Conservation (phyloP, 2,329 filamentous ascomycete species). For the Fusarium pininemorale region DNA sequence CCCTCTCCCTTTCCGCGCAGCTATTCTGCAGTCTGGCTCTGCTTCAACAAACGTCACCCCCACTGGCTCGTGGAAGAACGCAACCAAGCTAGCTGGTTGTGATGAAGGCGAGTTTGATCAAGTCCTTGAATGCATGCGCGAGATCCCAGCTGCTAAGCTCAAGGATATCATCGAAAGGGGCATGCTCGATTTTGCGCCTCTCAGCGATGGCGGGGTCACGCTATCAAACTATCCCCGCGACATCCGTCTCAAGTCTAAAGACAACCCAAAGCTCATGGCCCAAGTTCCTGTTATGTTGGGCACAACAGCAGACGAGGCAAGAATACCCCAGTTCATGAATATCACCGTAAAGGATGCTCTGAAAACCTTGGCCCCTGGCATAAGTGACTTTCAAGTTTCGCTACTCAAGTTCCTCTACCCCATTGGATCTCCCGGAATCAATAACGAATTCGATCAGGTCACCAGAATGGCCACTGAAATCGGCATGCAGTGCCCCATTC, state of each 20-base stretch:
- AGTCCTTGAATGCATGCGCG: conserved; percentile 39
- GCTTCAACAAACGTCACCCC: not conserved
- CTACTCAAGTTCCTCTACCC: conserved; percentile 22
- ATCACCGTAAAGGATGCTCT: not conserved
- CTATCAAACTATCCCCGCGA: conserved; percentile 24
- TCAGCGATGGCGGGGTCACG: conserved; percentile 36
- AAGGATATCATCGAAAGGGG: conserved; percentile 25
- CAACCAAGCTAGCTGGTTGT: conserved; percentile 20
- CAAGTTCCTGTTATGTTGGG: conserved; percentile 40
- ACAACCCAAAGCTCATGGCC: conserved; percentile 14
- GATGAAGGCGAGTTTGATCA: not conserved
- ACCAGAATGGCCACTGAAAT: conserved; percentile 34
- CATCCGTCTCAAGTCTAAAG: conserved; percentile 16
- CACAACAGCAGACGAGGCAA: conserved; percentile 37
- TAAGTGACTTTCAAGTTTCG: not conserved
- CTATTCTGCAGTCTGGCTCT: conserved; percentile 42
- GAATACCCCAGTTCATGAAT: conserved; percentile 5
- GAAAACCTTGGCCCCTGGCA: not conserved
- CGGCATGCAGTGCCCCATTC: conserved; percentile 33
- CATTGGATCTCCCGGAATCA: conserved; percentile 22
- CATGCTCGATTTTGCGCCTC: conserved; percentile 32
- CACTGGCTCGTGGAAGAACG: conserved; percentile 27
- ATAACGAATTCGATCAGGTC: conserved; percentile 29
- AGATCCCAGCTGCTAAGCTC: conserved; percentile 24
- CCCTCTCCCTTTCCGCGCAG: conserved; percentile 42